A percentile compares a stretch with the other conserved stretches of the same genome.
phyloP scores from a whole-genome alignment of 352 stramenopile genomes.

The Peronospora farinosa region DNA sequence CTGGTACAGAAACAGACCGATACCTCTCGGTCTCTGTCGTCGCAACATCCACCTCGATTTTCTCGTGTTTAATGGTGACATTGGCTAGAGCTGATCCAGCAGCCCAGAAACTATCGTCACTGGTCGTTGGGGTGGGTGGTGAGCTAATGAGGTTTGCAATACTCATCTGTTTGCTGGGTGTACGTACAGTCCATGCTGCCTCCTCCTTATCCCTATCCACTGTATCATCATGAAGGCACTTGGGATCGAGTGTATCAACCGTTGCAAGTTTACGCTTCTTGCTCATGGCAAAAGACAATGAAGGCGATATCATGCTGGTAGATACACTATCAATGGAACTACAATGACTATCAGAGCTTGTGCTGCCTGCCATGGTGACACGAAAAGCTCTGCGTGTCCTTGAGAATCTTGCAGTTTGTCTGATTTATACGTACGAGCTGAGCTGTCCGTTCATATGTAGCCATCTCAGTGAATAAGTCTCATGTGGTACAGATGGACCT shows the following conservation, averaged over 20 bases:
- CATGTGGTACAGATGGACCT: constrained; percentile 9
- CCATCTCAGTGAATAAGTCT: constrained; percentile 22
- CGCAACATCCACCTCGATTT: constrained; percentile 13
- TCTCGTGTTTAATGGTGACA: constrained; percentile 28
- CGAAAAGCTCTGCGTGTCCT: constrained; percentile 12
- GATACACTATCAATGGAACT: constrained; percentile 15
- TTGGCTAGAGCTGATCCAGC: constrained; percentile 21
- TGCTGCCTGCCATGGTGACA: constrained; percentile 7
- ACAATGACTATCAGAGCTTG: constrained; percentile 8
- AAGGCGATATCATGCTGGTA: constrained; percentile 11
- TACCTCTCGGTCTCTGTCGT: constrained; percentile 4
- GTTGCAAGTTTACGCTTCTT: constrained; percentile 22
- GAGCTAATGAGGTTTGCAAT: constrained; percentile 38
- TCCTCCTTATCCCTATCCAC: constrained; percentile 20
- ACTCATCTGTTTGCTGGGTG: constrained; percentile 30
- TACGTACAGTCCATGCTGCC: constrained; percentile 1
- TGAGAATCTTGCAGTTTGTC: constrained; percentile 27
- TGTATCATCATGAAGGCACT: constrained; percentile 13
- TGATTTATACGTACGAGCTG: constrained; percentile 24
- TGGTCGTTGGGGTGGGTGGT: constrained; percentile 24
- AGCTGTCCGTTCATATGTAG: constrained; percentile 6
- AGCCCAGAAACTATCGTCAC: constrained; percentile 23
- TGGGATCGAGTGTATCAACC: too few species aligned
- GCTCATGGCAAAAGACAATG: constrained; percentile 6
- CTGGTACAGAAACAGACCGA: not conserved